Base-by-base conservation (phyloP, 1,284 basidiomycete species). In the Ustilago nuda region DNA sequence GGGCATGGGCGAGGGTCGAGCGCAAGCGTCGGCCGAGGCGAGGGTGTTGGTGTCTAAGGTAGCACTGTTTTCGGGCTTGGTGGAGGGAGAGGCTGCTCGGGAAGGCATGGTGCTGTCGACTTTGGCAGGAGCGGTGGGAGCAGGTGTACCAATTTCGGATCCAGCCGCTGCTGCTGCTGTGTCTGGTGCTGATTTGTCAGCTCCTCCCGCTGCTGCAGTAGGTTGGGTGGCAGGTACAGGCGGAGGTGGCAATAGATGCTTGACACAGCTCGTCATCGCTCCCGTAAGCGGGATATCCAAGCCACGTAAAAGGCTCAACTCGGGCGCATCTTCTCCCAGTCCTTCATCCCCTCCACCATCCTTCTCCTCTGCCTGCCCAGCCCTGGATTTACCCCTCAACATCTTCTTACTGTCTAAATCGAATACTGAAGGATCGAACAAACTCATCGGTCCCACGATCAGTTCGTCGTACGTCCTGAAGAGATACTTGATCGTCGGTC, bases 381-480 rank as follows among this genome's bases (percentile, higher is more conserved):
- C 51, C 12, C 65, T 53, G 19, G 45, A 27, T 19, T 64, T 72
- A 59, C 75, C 60, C 61, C 72, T 74, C 32, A 62, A 36, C 56
- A 73, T 45, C 50, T 61, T 88, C 86, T 96, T 95, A 76, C 89
- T 89, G 39, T 94, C 92, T 83, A 95, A 95, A 78, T 96, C 92
- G 71, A 98, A 92, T 46, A 97, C 91, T 27, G 93, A 90, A 15
- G 96, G 94, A 78, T 96, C 94, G 79, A 99, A 99, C 51, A 98
- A 88, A 81, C 78, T 94, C 91, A 98, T 94, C 1, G 96, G 94
- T 0, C 95, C 94, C 41, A 99, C 88, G 66, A 98, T 95, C 63
- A 94, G 92, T 87, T 99, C 97, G 84, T 99, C 97, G 84, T 98
- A 99, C 5, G 93, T 92, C 35, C 94, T 91, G 62, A 98, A 88